phyloP scores from a whole-genome alignment of 495 filamentous ascomycete genomes.

The Aspergillus indologenus region DNA sequence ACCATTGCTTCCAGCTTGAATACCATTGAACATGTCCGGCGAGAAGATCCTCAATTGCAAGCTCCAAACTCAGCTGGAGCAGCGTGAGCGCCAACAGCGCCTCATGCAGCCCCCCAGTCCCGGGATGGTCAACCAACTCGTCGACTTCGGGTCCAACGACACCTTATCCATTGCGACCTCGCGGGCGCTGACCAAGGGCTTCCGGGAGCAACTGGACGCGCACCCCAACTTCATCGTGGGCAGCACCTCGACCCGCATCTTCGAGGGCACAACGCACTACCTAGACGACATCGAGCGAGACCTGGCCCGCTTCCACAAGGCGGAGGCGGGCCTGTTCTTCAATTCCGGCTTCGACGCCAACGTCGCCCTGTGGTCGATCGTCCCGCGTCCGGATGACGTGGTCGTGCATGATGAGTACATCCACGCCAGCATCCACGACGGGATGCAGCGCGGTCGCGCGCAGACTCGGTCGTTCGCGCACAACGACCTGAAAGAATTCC shows the following conservation, averaged over 20 bases:
- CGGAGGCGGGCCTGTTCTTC: conserved; percentile 54
- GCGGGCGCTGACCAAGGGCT: conserved; percentile 4
- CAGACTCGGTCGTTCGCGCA: conserved; percentile 48
- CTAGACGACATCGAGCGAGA: conserved; percentile 51
- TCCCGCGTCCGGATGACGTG: conserved; percentile 58
- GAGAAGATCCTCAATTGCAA: not conserved
- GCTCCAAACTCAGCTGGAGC: not conserved
- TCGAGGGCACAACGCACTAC: conserved; percentile 25
- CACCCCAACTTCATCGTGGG: conserved; percentile 8
- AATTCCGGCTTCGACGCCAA: conserved; percentile 69
- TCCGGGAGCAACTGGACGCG: conserved; percentile 1
- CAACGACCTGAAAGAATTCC: conserved; percentile 42
- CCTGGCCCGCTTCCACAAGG: conserved; percentile 57
- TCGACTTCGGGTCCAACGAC: conserved; percentile 11
- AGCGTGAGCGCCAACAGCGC: not conserved
- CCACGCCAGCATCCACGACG: conserved; percentile 67
- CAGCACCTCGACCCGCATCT: conserved; percentile 2
- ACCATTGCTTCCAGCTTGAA: no score
- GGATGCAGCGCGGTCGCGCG: conserved; percentile 56
- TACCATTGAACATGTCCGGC: not conserved
- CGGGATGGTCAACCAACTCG: not conserved
- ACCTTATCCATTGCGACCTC: conserved; percentile 1
- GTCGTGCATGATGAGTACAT: conserved; percentile 63
- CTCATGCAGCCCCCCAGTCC: not conserved
- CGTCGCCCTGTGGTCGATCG: conserved; percentile 53